These are phyloP conservation scores for Erucastrum elatum DNA, from an alignment of 345 rosid genomes.

Conservation along the genomic window DNA sequence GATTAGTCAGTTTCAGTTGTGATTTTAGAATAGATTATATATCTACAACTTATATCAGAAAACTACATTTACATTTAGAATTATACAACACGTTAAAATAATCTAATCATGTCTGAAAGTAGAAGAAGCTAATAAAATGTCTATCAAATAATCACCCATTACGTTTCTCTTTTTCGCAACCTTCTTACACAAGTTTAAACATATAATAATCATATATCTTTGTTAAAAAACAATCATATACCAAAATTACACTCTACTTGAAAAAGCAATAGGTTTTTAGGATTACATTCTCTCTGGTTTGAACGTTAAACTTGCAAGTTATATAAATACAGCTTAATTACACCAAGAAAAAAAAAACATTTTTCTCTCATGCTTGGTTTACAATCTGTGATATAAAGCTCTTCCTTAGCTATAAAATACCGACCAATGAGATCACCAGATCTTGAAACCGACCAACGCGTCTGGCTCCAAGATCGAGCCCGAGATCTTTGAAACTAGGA, in stretches of 20 bases:
- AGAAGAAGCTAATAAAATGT: too few relatives aligned
- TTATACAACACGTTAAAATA: too few relatives aligned
- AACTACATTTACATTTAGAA: too few relatives aligned
- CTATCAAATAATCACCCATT: too few relatives aligned
- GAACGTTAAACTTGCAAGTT: background rate
- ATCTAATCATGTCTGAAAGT: too few relatives aligned
- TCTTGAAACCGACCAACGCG: constrained; percentile 88
- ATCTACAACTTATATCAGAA: too few relatives aligned
- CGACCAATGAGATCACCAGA: constrained; percentile 61
- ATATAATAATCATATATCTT: background rate
- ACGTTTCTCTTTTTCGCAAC: too few relatives aligned
- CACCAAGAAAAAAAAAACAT: constrained; percentile 8
- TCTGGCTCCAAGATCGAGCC: constrained; percentile 68
- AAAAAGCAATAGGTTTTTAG: background rate
- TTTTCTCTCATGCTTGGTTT: background rate
- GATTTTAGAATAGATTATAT: too few relatives aligned
- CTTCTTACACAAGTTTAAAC: too few relatives aligned
- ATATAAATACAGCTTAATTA: background rate
- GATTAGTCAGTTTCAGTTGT: too few relatives aligned
- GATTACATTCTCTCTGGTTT: background rate
- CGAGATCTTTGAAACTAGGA: constrained; percentile 80
- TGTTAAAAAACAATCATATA: background rate
- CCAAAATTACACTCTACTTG: background rate
- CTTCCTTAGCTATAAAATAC: constrained; percentile 66
- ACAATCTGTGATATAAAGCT: constrained; percentile 54